Conservation (phyloP, 2,329 filamentous ascomycete species). For the Domatiomyces catenatus region DNA sequence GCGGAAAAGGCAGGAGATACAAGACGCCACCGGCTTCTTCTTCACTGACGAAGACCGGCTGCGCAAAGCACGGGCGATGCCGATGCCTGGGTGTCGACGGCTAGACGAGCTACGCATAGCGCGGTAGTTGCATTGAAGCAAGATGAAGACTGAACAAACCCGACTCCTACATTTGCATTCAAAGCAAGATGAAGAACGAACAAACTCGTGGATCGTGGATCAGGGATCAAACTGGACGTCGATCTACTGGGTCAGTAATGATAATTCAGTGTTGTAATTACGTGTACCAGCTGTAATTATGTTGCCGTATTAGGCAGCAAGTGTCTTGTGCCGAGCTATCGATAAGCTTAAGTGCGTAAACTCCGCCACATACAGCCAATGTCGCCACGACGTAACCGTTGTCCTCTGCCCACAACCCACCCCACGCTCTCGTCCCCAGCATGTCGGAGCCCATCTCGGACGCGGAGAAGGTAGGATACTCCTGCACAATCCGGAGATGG, state of each 20-base stretch:
- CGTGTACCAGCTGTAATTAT: too few relatives aligned
- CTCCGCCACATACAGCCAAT: background rate
- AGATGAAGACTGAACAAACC: too few relatives aligned
- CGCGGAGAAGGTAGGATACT: constrained; percentile 32
- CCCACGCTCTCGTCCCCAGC: background rate
- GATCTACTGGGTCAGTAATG: too few relatives aligned
- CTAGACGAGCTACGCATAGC: constrained; percentile 35
- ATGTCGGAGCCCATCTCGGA: constrained; percentile 35
- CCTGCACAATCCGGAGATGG: background rate
- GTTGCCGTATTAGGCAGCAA: background rate
- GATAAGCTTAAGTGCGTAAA: background rate
- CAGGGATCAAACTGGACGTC: too few relatives aligned
- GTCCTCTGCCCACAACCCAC: background rate
- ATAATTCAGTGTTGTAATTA: background rate
- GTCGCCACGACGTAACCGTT: background rate
- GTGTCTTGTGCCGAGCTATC: background rate
- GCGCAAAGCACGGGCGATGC: constrained; percentile 49
- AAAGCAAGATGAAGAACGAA: background rate
- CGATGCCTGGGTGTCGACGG: constrained; percentile 44
- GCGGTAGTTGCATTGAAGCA: constrained; percentile 11
- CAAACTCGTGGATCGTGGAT: background rate
- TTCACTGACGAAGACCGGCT: constrained; percentile 67
- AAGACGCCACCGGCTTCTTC: constrained; percentile 79
- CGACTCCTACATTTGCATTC: constrained; percentile 3
- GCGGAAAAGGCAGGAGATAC: constrained; percentile 49